Evolutionary conservation across 2,329 filamentous ascomycete genomes (phyloP), one percentile per base, ranked within the genome.

Genomic region (Talaromyces sp.): DNA sequence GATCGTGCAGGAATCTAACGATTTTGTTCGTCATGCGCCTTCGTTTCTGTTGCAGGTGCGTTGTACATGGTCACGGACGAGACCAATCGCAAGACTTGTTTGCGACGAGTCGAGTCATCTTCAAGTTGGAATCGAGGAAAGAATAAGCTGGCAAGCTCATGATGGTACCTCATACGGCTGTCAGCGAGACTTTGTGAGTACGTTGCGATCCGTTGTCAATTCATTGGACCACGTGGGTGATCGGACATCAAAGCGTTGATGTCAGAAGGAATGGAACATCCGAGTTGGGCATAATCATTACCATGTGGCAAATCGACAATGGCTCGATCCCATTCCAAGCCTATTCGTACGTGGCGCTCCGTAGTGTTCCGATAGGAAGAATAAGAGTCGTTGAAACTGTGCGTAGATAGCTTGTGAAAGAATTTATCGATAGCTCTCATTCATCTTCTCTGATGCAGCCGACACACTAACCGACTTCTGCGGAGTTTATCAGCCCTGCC

Each of bases 211-310:
- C n/a, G 28, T 52, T 16, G 33, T 7, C 11, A 35, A n/a, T n/a
- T 37, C 18, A 35, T 2, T 35, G 18, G 31, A 12, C 18, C 50
- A 54, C 50, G 50, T 54, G 50, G 28, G n/a, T 9, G 48, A 28
- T 16, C n/a, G 16, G 33, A 52, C 31, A 35, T 14, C 50, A 28
- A 50, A 31, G 16, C 25, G 25, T 23, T 54, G 33, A 39, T 52
- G 58, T 52, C 40, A 46, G 14, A 18, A 60, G 35, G 58, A 52
- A 60, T 52, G 58, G 28, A 37, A 50, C 48, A 33, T 59, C 46
- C 31, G 40, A 12, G 57, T 59, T 35, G 28, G 58, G 58, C 58
- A 60, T 60, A 60, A 60, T 39, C 33, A 40, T 60, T 28, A 50
- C 58, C 58, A 60, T 60, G 58, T 52, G 58, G 58, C 58, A n/a